These are phyloP conservation scores for Allium sativum DNA, from an alignment of 106 monocot species.

Conservation along the genomic window DNA sequence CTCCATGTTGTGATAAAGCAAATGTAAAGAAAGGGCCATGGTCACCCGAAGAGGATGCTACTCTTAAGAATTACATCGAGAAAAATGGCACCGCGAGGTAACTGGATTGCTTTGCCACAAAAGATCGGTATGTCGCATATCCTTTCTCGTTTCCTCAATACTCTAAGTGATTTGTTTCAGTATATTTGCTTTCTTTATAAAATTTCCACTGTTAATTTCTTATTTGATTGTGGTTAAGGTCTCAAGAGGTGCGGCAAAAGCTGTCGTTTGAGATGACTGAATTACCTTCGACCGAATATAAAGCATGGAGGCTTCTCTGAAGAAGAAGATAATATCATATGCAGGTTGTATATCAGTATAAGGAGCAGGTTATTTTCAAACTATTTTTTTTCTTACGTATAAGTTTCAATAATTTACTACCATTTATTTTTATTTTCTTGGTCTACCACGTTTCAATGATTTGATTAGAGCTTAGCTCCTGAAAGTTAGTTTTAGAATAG, in stretches of 20 bases:
- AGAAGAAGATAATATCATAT: constrained; percentile 92
- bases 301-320: constrained; percentile 89
- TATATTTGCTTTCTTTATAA: not conserved
- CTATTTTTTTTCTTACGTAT: not conserved
- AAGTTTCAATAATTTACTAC: too few relatives aligned
- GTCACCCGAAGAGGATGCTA: constrained; percentile 86
- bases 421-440: too few relatives aligned
- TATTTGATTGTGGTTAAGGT: constrained; percentile 16
- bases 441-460: not conserved
- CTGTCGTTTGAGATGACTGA: constrained; percentile 84
- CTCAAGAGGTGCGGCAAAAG: constrained; percentile 90
- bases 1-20: constrained; percentile 92
- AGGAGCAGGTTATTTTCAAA: constrained; percentile 70
- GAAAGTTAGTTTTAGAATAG: not conserved
- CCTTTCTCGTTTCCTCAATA: too few relatives aligned
- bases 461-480: not conserved
- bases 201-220: not conserved
- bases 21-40: constrained; percentile 91
- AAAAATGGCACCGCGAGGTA: constrained; percentile 88
- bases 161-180: too few relatives aligned
- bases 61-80: constrained; percentile 86
- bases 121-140: constrained; percentile 85
- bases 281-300: constrained; percentile 78
- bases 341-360: constrained; percentile 67
- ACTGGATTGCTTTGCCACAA: constrained; percentile 91